Conservation (phyloP, 495 filamentous ascomycete species). For the Cudoniella acicularis region DNA sequence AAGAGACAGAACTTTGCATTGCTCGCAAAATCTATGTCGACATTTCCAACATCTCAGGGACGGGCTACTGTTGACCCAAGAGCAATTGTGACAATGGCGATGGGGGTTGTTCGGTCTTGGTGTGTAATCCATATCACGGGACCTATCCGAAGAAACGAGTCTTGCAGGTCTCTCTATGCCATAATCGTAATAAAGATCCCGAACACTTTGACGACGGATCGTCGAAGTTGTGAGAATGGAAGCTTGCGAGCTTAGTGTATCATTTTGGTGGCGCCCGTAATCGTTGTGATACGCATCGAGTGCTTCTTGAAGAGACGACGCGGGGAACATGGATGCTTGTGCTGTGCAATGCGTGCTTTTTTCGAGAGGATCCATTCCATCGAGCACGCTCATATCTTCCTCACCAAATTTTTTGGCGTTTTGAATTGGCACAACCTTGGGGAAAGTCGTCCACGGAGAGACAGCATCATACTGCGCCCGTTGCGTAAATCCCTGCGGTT, state of each 20-base stretch:
- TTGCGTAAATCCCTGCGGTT: conserved; percentile 2
- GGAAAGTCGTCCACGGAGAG: neutral
- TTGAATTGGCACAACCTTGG: neutral
- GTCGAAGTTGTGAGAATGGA: conserved; percentile 13
- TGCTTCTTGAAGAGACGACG: neutral
- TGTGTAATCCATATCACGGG: conserved; percentile 1
- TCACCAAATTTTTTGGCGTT: neutral
- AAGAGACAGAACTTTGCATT: conserved; percentile 14
- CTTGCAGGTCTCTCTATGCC: conserved; percentile 23
- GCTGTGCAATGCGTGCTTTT: neutral
- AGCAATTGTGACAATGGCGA: conserved; percentile 21
- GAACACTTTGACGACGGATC: conserved; percentile 21
- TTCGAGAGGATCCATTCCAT: neutral
- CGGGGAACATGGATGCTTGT: neutral
- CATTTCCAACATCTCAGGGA: conserved; percentile 15
- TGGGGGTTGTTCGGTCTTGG: neutral
- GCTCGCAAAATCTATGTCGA: conserved; percentile 16
- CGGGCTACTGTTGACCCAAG: conserved; percentile 4
- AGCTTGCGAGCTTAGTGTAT: neutral
- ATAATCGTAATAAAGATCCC: conserved; percentile 24
- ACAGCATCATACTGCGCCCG: conserved; percentile 9
- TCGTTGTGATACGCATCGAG: neutral
- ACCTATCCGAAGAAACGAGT: conserved; percentile 13
- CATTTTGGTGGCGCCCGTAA: neutral
- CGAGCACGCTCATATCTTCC: neutral